These are phyloP conservation scores for Penicillium manginii DNA, from an alignment of 495 filamentous ascomycete genomes.

Conservation along the genomic window DNA sequence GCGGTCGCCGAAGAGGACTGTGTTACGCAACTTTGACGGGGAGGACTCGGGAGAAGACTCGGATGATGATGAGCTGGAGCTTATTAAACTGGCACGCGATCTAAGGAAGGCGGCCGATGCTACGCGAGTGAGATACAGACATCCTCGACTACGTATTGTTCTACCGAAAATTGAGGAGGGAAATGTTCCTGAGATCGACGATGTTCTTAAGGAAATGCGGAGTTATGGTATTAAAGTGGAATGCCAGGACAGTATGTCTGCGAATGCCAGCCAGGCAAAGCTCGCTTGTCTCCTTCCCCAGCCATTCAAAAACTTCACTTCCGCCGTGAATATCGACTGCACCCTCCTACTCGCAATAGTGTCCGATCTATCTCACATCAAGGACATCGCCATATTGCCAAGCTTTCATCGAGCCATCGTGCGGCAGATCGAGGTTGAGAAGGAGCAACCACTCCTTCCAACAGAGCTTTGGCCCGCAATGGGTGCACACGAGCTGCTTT, in stretches of 20 bases:
- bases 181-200: conserved; percentile 55
- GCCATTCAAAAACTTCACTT: conserved; percentile 57
- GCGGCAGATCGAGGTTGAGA: conserved; percentile 69
- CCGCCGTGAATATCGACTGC: conserved; percentile 72
- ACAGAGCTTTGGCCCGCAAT: conserved; percentile 67
- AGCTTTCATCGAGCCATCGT: conserved; percentile 60
- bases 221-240: conserved; percentile 59
- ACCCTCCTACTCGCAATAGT: conserved; percentile 72
- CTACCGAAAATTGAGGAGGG: conserved; percentile 60
- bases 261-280: conserved; percentile 30
- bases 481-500: conserved; percentile 55
- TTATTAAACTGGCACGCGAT: conserved; percentile 61
- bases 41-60: conserved; percentile 32
- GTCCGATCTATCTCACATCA: conserved; percentile 69
- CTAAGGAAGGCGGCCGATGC: conserved; percentile 56
- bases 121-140: conserved; percentile 58
- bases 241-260: conserved; percentile 37
- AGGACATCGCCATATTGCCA: conserved; percentile 35
- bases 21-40: conserved; percentile 38
- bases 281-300: conserved; percentile 55
- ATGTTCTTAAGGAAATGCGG: conserved; percentile 59
- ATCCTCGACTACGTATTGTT: conserved; percentile 63
- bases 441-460: conserved; percentile 60
- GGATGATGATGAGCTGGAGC: conserved; percentile 53
- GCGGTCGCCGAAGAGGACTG: conserved; percentile 21